Conservation (phyloP, 371 early-diverging fungal species). For the Mucor racemosus region DNA sequence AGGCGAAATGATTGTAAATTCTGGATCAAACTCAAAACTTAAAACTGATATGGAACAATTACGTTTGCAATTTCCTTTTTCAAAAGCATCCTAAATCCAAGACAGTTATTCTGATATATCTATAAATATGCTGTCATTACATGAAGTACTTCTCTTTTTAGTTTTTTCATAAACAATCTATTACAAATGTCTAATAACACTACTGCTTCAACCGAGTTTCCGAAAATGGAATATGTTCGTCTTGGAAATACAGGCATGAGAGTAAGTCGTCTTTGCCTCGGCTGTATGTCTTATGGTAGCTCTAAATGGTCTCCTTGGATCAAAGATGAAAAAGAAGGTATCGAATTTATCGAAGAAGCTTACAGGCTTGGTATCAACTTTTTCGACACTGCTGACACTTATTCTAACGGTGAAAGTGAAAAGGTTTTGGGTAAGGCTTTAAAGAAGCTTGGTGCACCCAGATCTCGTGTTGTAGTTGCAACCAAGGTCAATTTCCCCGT, state of each 20-base stretch:
- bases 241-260: conserved; percentile 23
- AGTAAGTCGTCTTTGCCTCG: conserved; percentile 11
- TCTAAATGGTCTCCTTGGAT: conserved; percentile 25
- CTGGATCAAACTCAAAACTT: too few species aligned
- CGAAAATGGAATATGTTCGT: conserved; percentile 18
- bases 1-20: too few species aligned
- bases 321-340: conserved; percentile 41
- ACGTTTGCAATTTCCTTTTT: too few species aligned
- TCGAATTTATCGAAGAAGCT: conserved; percentile 40
- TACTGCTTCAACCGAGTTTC: not conserved
- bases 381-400: conserved; percentile 39
- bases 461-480: conserved; percentile 47
- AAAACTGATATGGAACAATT: too few species aligned
- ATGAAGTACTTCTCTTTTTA: not conserved
- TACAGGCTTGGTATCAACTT: conserved; percentile 56
- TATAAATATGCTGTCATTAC: too few species aligned
- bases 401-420: conserved; percentile 47
- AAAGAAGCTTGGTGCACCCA: conserved; percentile 41
- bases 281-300: conserved; percentile 24
- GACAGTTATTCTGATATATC: too few species aligned
- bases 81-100: too few species aligned
- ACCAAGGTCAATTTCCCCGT: conserved; percentile 38
- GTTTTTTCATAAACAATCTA: not conserved
- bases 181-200: not conserved
- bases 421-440: conserved; percentile 44